A percentile compares a stretch with the other conserved stretches of the same genome.
Evolutionary conservation across 2,329 filamentous ascomycete genomes (phyloP).

Genomic region (Neonectria faginata): DNA sequence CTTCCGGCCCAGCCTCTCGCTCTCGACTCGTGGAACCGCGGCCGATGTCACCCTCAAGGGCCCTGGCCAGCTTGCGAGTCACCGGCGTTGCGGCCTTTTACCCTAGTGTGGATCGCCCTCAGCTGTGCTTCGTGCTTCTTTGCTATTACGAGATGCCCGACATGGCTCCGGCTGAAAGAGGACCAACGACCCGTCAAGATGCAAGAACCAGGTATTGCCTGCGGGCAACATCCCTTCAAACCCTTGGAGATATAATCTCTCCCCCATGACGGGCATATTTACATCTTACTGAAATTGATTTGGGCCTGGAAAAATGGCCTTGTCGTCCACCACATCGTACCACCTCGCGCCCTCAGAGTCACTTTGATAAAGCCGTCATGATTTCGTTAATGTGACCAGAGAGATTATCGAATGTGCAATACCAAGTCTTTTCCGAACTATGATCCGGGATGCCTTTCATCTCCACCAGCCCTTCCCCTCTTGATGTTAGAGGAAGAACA

Average conservation of each 20-base stretch:
- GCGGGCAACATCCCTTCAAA: background rate
- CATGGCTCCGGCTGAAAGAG: slow-evolving; percentile 9
- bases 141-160: background rate
- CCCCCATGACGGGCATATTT: slow-evolving; percentile 5
- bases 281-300: background rate
- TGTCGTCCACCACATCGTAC: slow-evolving; percentile 15
- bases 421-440: background rate
- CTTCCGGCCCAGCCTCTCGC: background rate
- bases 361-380: background rate
- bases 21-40: slow-evolving; percentile 5
- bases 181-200: background rate
- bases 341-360: background rate
- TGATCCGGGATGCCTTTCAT: background rate
- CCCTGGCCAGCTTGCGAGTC: background rate
- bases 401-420: background rate
- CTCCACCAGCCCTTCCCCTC: background rate
- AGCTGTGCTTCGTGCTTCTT: background rate
- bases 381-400: background rate
- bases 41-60: slow-evolving; percentile 10
- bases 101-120: slow-evolving; percentile 10
- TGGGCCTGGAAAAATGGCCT: background rate
- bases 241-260: slow-evolving; percentile 4
- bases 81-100: slow-evolving; percentile 9
- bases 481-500: background rate
- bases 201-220: background rate